Evolutionary conservation across 306 rosid species (phyloP), one percentile per base, ranked within the genome.

Genomic region (Cucurbita moschata): DNA sequence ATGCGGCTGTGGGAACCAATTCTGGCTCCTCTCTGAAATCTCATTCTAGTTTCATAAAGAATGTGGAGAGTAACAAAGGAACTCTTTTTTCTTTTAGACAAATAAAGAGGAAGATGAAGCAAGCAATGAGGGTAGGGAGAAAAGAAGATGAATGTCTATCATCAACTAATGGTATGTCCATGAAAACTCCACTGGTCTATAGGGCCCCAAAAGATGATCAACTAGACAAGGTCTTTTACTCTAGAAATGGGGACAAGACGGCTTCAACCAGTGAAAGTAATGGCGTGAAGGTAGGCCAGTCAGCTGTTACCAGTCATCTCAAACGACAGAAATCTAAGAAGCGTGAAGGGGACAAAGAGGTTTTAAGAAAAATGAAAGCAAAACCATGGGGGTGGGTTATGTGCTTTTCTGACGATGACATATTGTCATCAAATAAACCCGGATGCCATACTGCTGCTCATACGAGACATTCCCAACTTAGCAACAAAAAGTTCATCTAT

Each of bases 21-120:
- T 58, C 38, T 15, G 56, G 79, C 23, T 79, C 86, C 57, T 72
- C 79, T 69, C 54, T 60, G 26, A 78, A 77, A 74, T 81, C 85
- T 75, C 78, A 11, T 76, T 39, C 64, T 42, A 71, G 77, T 75
- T 71, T 63, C 38, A 75, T 72, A 49, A 53, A 76, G 74, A 76
- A 80, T 39, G 76, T 38, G 26, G 78, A 75, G 61, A 71, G 75
- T 64, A 80, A 10, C 11, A 82, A 77, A 80, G 77, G 78, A 47
- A 60, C 77, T 7, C 39, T 55, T 77, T 81, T 78, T 76, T 73
- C 85, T 42, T 72, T 88, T 37, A 79, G 84, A 71, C 82, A 52
- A 66, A 56, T 86, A 47, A 88, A 81, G 80, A 83, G 83, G 84
- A 88, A 83, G 79, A 63, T 87, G 79, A 86, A 68, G 72, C 80